These are phyloP conservation scores for Trichoderma endophyticum DNA, from an alignment of 2,329 filamentous ascomycete genomes.

Conservation along the genomic window DNA sequence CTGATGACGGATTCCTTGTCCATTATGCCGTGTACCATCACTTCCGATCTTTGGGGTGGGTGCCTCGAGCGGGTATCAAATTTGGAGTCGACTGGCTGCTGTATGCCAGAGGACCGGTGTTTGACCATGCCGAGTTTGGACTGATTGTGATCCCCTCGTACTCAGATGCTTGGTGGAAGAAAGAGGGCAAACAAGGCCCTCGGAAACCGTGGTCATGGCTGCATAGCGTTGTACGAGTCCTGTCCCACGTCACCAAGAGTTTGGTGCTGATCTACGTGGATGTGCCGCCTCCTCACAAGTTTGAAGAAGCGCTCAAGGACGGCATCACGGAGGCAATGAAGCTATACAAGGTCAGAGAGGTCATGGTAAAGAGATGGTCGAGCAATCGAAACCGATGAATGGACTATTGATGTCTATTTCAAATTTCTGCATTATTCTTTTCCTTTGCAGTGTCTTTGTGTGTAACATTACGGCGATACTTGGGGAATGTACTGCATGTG, in stretches of 20 bases:
- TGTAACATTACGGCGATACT: neutral
- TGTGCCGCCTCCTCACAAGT: conserved; percentile 65
- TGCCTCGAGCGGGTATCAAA: conserved; percentile 87
- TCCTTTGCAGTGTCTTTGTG: neutral
- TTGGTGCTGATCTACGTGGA: conserved; percentile 89
- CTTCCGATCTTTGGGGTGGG: conserved; percentile 93
- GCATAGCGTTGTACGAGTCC: conserved; percentile 84
- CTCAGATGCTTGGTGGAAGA: conserved; percentile 68
- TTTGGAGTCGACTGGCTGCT: conserved; percentile 95
- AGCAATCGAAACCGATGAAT: conserved; percentile 66
- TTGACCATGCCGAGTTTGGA: conserved; percentile 92
- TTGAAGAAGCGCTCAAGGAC: conserved; percentile 41
- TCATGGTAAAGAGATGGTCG: conserved; percentile 79
- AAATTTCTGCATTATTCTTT: neutral
- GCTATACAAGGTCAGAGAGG: conserved; percentile 74
- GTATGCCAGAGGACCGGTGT: conserved; percentile 88
- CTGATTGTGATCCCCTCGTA: conserved; percentile 82
- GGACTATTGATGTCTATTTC: neutral
- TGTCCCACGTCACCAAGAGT: conserved; percentile 87
- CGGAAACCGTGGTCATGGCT: conserved; percentile 73
- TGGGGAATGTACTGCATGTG: neutral
- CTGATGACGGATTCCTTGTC: conserved; percentile 81
- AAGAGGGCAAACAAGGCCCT: conserved; percentile 48
- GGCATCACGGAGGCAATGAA: conserved; percentile 63
- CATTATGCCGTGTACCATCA: conserved; percentile 93